Evolutionary conservation across 129 eudicot genomes (phyloP), one percentile per base, ranked within the genome.

Genomic region (Flaveria trinervia): DNA sequence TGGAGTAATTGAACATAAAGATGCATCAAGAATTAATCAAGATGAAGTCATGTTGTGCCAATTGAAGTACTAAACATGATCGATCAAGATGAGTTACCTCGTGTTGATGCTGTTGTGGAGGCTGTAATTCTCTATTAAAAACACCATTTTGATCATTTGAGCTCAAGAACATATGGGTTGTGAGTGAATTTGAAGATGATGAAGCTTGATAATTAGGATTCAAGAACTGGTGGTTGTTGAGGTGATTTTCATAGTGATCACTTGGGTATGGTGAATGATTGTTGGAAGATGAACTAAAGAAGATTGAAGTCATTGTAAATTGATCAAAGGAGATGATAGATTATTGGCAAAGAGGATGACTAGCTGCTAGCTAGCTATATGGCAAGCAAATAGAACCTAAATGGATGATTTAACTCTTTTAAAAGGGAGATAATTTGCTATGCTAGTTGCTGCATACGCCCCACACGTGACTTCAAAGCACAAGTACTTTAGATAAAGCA

Each of bases 151-250:
- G 87, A 74, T 74, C 84, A 70, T 81, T 75, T 16, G 92, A 56
- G 79, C 50, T 73, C 68, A 88, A 84, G 80, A 86, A 86, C 25
- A 80, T 8, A 70, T 80, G 89, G 57, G 76, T 80, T 6, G 84
- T 66, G 68, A 81, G 71, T 2, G 87, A 74, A 39, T 64, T 70
- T 3, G 87, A 87, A 70, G 94, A 83, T 1, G 90, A 86, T 0
- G 86, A 84, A 33, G 87, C 54, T 71, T 76, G 82, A 69, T 66
- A 75, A 71, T 75, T 81, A 11, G 77, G 86, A 74, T 52, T 68
- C 74, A 83, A 67, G 67, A 82, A 76, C 26, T 55, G 86, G 67
- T 62, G 83, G 59, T 79, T 60, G 59, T 70, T 75, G 55, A 60
- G 73, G 71, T 83, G 88, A 67, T 86, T 85, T 49, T 61, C 83